Base-by-base conservation (phyloP, 1,139 yeast genomes). In the Geotrichum restrictum region DNA sequence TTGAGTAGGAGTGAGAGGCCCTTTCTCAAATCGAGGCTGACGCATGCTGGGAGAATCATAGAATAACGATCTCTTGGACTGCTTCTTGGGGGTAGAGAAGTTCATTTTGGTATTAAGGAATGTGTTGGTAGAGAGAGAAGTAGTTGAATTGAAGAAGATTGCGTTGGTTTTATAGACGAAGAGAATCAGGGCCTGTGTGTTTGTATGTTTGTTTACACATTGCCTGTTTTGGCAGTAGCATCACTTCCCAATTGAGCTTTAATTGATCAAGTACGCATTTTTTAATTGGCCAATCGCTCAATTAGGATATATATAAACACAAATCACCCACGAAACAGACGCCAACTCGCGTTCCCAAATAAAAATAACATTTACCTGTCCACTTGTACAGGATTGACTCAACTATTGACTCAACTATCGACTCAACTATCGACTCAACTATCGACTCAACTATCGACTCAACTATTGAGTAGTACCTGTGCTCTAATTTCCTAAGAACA, bases 61-160 rank as follows among this genome's bases (percentile, higher is more conserved):
- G 54, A 53, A 59, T 44, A 58, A 55, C 6, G 64, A 60, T 56
- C 59, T 52, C 53, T 62, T 59, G 1, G 54, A 55, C 16, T 62
- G 57, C 39, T 63, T 60, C 21, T 56, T 56, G 4, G 68, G 68
- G 16, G 68, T 64, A 34, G 59, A 55, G 37, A 60, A 59, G 52
- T 57, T 64, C 64, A 61, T 61, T 45, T 22, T 11, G 29, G 32
- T 33, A 42, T 48, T 31, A 18, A 10, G 18, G 49, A 51, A 44
- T 32, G 48, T 29, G 27, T 18, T 43, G 22, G 50, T 36, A 41
- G 37, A 37, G 50, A 48, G 34, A 42, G 43, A 34, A 34, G 18
- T 16, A n/a, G 7, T 16, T 7, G 18, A n/a, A 34, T 8, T 7
- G 8, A 3, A n/a, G 37, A 34, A 16, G 18, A n/a, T 34, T 8